These are phyloP conservation scores for Termitomyces sp. DNA, from an alignment of 768 basidiomycete species.

Conservation along the genomic window DNA sequence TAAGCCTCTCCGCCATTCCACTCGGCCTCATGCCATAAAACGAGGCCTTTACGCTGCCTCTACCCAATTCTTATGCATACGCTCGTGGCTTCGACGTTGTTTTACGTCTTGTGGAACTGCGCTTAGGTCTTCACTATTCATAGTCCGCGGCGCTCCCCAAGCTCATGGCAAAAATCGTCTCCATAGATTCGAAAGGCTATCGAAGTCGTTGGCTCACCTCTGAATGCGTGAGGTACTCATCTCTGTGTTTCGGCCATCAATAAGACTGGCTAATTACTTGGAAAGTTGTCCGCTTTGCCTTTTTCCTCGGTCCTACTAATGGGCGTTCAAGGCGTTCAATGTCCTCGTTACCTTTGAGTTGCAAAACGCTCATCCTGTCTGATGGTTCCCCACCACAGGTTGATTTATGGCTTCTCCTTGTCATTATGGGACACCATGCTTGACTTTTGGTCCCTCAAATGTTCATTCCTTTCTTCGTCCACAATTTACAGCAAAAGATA, in stretches of 20 bases:
- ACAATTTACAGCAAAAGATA: too few relatives aligned
- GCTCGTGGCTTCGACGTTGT: background rate
- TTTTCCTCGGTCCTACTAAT: background rate
- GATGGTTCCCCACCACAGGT: too few relatives aligned
- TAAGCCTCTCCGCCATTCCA: background rate
- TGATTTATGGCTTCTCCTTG: background rate
- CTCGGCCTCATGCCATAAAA: slow-evolving; percentile 4
- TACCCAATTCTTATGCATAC: background rate
- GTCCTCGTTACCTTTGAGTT: background rate
- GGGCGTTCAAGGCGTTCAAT: background rate
- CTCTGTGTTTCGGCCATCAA: background rate
- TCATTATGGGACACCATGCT: background rate
- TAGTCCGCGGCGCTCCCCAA: background rate
- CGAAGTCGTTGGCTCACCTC: background rate
- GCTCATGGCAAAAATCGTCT: background rate
- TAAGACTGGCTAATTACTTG: too few relatives aligned
- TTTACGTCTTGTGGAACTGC: slow-evolving; percentile 3
- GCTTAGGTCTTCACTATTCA: background rate
- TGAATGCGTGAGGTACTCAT: background rate
- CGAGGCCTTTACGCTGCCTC: background rate
- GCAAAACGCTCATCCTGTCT: background rate
- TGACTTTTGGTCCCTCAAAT: background rate
- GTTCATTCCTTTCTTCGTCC: background rate
- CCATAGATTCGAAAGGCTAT: background rate
- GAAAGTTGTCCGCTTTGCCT: background rate